These are phyloP conservation scores for Penicillium turbatum DNA, from an alignment of 495 filamentous ascomycete genomes.

Conservation along the genomic window DNA sequence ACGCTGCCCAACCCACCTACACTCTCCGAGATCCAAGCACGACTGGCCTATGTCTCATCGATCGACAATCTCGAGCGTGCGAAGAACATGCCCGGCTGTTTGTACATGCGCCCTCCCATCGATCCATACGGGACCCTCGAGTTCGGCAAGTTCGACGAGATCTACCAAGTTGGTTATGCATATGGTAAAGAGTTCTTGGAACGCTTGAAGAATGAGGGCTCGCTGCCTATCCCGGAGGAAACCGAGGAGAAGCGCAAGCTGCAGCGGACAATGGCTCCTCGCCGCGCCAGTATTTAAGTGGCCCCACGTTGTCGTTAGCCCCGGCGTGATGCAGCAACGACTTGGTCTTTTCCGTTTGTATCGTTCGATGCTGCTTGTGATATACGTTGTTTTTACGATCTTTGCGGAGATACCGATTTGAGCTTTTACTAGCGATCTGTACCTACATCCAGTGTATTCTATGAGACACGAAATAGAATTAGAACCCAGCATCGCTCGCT, in stretches of 20 bases:
- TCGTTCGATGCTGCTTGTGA: constrained; percentile 3
- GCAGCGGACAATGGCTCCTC: constrained; percentile 87
- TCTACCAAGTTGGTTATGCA: constrained; percentile 80
- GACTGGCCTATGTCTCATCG: constrained; percentile 88
- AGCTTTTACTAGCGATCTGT: neutral
- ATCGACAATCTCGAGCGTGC: constrained; percentile 92
- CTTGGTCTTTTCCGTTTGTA: neutral
- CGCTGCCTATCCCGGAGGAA: constrained; percentile 60
- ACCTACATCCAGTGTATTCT: neutral
- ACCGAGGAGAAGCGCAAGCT: constrained; percentile 85
- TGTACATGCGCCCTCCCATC: constrained; percentile 94
- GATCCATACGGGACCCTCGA: constrained; percentile 92
- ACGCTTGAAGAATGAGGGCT: constrained; percentile 68
- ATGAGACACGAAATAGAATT: neutral
- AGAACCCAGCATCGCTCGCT: neutral
- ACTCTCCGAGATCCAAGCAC: constrained; percentile 89
- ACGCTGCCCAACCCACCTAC: constrained; percentile 85
- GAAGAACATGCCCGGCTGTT: constrained; percentile 78
- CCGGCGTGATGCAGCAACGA: neutral
- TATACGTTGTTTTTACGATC: neutral
- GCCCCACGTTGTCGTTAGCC: neutral
- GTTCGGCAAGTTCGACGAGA: constrained; percentile 96
- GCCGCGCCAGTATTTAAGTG: constrained; percentile 76
- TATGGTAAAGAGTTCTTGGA: constrained; percentile 78
- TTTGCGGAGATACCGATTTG: constrained; percentile 11